These are phyloP conservation scores for Pleurotus tuber-regium DNA, from an alignment of 768 basidiomycete genomes.

Conservation along the genomic window DNA sequence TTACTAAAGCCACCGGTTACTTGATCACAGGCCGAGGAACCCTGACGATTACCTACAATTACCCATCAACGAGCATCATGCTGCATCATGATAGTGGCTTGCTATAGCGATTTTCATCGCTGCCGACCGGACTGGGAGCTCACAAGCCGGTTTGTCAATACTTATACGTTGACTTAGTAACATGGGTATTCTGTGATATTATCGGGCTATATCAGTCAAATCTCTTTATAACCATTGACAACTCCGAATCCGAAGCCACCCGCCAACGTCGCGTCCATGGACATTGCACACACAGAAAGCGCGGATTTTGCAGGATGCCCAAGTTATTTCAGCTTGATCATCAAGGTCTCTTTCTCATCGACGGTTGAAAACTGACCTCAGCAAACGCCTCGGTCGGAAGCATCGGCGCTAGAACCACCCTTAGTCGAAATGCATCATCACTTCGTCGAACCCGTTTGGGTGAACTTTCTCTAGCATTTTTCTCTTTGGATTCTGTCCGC, in stretches of 20 bases:
- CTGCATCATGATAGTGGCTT: not conserved
- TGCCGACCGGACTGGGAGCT: not conserved
- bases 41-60: not conserved
- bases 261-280: constrained; percentile 5
- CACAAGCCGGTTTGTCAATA: not conserved
- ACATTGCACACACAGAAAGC: not conserved
- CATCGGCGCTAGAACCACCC: not conserved
- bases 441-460: constrained; percentile 1
- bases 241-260: constrained; percentile 6
- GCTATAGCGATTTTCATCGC: not conserved
- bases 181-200: not conserved
- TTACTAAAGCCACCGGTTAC: constrained; percentile 5
- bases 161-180: not conserved
- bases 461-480: not conserved
- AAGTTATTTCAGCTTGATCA: not conserved
- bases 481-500: not conserved
- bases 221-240: not conserved
- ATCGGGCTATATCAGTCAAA: constrained; percentile 2
- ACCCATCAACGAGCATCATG: not conserved
- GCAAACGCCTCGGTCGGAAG: not conserved
- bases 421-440: not conserved
- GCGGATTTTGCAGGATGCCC: not conserved
- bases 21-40: constrained; percentile 8
- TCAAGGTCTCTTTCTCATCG: not conserved
- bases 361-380: not conserved